A percentile compares a stretch with the other conserved stretches of the same genome.
These are phyloP conservation scores for Trifolium subterraneum DNA, from an alignment of 306 rosid genomes.

Conservation along the genomic window DNA sequence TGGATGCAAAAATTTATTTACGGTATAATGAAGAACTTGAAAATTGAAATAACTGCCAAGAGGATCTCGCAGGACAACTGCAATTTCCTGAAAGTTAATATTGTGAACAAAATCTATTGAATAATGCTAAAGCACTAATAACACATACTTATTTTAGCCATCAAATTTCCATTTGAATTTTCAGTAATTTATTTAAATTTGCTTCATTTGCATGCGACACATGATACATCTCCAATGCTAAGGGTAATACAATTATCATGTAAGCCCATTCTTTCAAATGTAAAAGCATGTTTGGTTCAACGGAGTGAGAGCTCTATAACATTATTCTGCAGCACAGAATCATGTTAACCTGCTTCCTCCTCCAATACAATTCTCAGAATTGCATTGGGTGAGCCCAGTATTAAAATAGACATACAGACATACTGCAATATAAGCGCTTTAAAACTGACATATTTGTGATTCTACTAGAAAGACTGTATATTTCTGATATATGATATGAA, in stretches of 20 bases:
- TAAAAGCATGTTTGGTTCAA: constrained; percentile 7
- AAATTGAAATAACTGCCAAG: constrained; percentile 22
- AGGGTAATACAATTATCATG: not conserved
- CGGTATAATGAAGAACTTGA: constrained; percentile 1
- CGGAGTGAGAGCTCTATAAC: not conserved
- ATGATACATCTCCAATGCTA: constrained; percentile 13
- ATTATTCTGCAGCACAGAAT: constrained; percentile 14
- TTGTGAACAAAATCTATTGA: constrained; percentile 4
- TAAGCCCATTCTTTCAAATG: constrained; percentile 19
- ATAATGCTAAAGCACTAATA: constrained; percentile 17
- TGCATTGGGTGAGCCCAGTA: constrained; percentile 16
- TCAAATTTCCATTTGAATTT: constrained; percentile 16
- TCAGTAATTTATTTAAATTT: constrained; percentile 7
- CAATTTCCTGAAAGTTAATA: not conserved
- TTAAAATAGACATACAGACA: not conserved
- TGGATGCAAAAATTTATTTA: constrained; percentile 22
- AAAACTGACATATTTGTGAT: not conserved
- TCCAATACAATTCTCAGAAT: constrained; percentile 15
- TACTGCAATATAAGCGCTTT: not conserved
- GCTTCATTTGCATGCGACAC: constrained; percentile 10
- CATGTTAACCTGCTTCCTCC: constrained; percentile 13
- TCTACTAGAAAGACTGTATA: constrained; percentile 14
- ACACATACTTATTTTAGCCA: constrained; percentile 19
- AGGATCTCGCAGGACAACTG: not conserved
- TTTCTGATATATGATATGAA: not conserved